These are phyloP conservation scores for Xylariaceae sp. DNA, from an alignment of 2,329 filamentous ascomycete genomes.

Conservation along the genomic window DNA sequence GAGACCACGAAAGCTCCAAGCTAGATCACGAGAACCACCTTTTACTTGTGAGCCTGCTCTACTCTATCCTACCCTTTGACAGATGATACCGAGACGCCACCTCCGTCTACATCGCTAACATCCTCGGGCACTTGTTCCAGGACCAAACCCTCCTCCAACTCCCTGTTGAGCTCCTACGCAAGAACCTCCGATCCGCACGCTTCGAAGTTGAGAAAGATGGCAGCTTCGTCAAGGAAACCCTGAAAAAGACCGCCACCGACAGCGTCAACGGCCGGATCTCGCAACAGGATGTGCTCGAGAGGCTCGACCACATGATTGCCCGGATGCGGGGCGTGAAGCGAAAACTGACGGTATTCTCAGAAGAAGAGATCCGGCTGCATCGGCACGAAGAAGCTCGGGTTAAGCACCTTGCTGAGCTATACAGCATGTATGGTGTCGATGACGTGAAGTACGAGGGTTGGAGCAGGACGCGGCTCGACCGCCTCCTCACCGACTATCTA, in stretches of 20 bases:
- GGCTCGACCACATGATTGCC: slow-evolving; percentile 83
- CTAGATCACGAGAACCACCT: slow-evolving; percentile 79
- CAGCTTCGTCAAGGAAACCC: slow-evolving; percentile 64
- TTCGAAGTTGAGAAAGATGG: slow-evolving; percentile 77
- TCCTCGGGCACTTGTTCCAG: slow-evolving; percentile 50
- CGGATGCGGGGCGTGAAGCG: slow-evolving; percentile 87
- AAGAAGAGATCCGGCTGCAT: slow-evolving; percentile 81
- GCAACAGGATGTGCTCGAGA: slow-evolving; percentile 76
- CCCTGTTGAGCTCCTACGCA: slow-evolving; percentile 88
- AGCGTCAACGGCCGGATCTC: slow-evolving; percentile 68
- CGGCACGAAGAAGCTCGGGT: slow-evolving; percentile 78
- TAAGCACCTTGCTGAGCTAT: slow-evolving; percentile 80
- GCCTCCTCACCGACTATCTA: slow-evolving; percentile 91
- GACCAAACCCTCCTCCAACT: slow-evolving; percentile 94
- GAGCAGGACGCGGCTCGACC: slow-evolving; percentile 81
- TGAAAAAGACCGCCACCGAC: slow-evolving; percentile 70
- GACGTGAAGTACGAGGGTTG: slow-evolving; percentile 95
- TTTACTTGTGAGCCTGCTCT: slow-evolving; percentile 64
- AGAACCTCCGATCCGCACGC: slow-evolving; percentile 90
- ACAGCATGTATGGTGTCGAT: slow-evolving; percentile 78
- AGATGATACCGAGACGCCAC: background rate
- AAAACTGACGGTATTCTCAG: slow-evolving; percentile 78
- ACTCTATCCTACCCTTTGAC: background rate
- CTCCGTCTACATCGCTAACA: slow-evolving; percentile 3
- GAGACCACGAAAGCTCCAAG: slow-evolving; percentile 67